phyloP scores from a whole-genome alignment of 169 alveolate species.

The Perkinsus marinus region DNA sequence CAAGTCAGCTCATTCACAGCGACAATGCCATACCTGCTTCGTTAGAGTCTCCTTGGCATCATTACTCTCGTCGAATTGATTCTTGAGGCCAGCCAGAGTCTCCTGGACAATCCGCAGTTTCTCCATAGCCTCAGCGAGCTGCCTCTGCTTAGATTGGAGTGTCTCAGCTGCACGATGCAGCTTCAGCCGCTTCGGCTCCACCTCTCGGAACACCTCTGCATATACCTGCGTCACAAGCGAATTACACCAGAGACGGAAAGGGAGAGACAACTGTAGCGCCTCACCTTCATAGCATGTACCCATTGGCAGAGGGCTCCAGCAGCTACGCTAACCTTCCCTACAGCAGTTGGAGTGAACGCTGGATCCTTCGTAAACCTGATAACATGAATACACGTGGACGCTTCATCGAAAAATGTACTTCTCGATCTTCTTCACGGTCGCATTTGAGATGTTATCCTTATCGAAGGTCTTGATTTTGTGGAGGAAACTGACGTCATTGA shows the following conservation, averaged over 20 bases:
- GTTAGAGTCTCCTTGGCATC: slow-evolving; percentile 53
- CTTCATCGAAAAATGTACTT: slow-evolving; percentile 12
- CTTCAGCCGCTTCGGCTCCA: slow-evolving; percentile 88
- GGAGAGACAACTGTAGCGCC: background rate
- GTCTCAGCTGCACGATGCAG: slow-evolving; percentile 67
- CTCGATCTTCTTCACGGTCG: slow-evolving; percentile 65
- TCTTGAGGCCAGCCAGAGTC: slow-evolving; percentile 55
- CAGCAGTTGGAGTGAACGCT: slow-evolving; percentile 66
- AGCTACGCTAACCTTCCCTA: slow-evolving; percentile 73
- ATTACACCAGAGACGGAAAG: too few species aligned
- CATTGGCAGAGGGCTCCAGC: slow-evolving; percentile 85
- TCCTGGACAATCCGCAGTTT: slow-evolving; percentile 47
- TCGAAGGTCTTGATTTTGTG: slow-evolving; percentile 67
- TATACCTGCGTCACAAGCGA: slow-evolving; percentile 37
- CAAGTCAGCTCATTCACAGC: too few species aligned
- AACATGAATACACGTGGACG: background rate
- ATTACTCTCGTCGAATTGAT: slow-evolving; percentile 48
- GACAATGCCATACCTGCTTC: slow-evolving; percentile 17
- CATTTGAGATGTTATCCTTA: slow-evolving; percentile 70
- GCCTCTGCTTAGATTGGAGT: slow-evolving; percentile 57
- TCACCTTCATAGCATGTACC: slow-evolving; percentile 80
- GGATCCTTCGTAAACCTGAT: slow-evolving; percentile 58
- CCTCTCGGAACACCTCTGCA: slow-evolving; percentile 84
- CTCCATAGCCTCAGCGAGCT: slow-evolving; percentile 59
- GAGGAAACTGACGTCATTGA: slow-evolving; percentile 80